Conservation (phyloP, 1,284 basidiomycete genomes). For the Megacollybia platyphylla region DNA sequence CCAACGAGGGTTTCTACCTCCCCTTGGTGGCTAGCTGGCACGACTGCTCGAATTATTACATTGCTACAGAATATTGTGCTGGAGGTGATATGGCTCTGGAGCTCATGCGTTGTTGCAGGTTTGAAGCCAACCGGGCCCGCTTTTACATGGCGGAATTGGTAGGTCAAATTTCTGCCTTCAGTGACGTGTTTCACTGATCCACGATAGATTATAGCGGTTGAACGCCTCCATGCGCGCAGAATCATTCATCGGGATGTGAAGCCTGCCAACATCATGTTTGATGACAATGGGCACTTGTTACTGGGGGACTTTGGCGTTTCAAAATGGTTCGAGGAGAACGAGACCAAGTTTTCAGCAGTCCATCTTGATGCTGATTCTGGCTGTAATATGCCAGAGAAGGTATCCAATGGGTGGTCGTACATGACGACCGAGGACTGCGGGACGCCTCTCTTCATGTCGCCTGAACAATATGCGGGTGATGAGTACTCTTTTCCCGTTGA, state of each 20-base stretch:
- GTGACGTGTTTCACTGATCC: background rate
- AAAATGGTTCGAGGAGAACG: conserved; percentile 5
- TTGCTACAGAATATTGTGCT: conserved; percentile 12
- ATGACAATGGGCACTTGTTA: conserved; percentile 11
- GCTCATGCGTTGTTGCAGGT: conserved; percentile 8
- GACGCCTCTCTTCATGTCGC: conserved; percentile 12
- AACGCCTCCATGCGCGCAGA: conserved; percentile 10
- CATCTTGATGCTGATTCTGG: background rate
- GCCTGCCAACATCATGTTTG: conserved; percentile 13
- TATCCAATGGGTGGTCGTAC: conserved; percentile 2
- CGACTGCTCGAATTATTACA: conserved; percentile 12
- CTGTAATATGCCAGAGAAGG: background rate
- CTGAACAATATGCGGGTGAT: conserved; percentile 9
- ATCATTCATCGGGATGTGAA: conserved; percentile 16
- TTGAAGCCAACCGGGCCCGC: conserved; percentile 8
- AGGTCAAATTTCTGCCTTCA: conserved; percentile 4
- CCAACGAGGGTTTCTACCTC: conserved; percentile 8
- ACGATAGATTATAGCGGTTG: conserved; percentile 10
- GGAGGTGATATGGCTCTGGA: conserved; percentile 13
- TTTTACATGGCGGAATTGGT: conserved; percentile 13
- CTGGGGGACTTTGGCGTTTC: conserved; percentile 13
- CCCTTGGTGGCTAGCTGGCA: conserved; percentile 13
- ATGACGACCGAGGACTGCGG: conserved; percentile 9
- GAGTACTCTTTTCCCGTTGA: conserved; percentile 12
- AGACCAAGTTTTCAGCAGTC: background rate